Base-by-base conservation (phyloP, 495 filamentous ascomycete genomes). In the Daldinia decipiens region DNA sequence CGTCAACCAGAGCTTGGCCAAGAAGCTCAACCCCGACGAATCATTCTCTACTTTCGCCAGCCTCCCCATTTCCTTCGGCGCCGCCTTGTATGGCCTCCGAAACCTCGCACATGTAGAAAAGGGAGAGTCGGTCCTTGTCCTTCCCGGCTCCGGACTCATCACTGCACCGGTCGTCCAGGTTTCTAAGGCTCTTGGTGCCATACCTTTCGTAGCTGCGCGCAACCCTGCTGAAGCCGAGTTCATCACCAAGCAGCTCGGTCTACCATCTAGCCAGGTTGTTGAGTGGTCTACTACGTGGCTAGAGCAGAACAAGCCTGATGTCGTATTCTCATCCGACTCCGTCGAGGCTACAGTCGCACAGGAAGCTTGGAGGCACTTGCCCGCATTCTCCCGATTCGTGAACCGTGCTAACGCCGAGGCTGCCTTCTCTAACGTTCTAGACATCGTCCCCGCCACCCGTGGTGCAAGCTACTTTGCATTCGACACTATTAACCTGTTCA, bases 381-480 rank as follows among this genome's bases (percentile, higher is more conserved):
- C 83, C 0, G 77, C 75, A 0, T 85, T 85, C 47, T 86, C 86
- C 7, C 76, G 84, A 8, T 88, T 89, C 51, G 65, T 89, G 15
- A 85, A 88, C 59, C 79, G 87, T 54, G 83, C 85, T 2, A 83
- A 82, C 53, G 79, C 77, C 6, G 83, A 88, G 8, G 32, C 73
- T 79, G 62, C 19, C 31, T 73, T 19, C 32, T 51, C 32, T 58
- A 68, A 24, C 65, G 55, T 27, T 1, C 61, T 73, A 4, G 62
- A 73, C 39, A 59, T 58, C 29, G 43, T 73, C n/a, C 71, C 71
- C 5, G 71, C 58, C 26, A 51, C 61, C 7, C 66, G 71, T 7
- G 60, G 61, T 21, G 71, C 43, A 5, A 63, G 62, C 67, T 73
- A 73, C 32, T 29, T 70, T 57, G 36, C 71, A 13, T 73, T 67